Percentiles rank a stretch among this genome's conserved stretches.
Conservation (phyloP, 2,329 filamentous ascomycete genomes). For the Colletotrichum falcatum region DNA sequence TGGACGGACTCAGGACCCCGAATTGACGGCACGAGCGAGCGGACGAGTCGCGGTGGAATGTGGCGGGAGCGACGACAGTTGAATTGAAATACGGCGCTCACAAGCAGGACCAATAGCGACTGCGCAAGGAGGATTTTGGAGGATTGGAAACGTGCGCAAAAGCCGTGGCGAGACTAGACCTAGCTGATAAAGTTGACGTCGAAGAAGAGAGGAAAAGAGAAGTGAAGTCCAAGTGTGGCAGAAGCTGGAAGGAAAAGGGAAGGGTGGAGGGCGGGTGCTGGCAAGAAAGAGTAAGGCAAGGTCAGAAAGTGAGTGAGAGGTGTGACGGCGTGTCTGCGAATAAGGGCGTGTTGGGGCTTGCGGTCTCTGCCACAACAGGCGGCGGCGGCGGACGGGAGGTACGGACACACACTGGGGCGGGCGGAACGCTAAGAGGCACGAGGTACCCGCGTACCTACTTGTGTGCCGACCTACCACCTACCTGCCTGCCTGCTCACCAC, state of each 20-base stretch:
- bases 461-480: too few species aligned
- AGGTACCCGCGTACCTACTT: constrained; percentile 2
- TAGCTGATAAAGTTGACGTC: constrained; percentile 25
- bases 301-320: constrained; percentile 33
- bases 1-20: constrained; percentile 36
- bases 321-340: constrained; percentile 24
- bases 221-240: constrained; percentile 40
- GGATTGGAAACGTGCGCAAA: constrained; percentile 18
- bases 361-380: constrained; percentile 31
- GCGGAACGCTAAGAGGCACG: constrained; percentile 1
- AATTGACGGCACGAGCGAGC: constrained; percentile 41
- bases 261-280: constrained; percentile 38
- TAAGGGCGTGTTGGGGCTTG: constrained; percentile 32
- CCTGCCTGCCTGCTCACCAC: not conserved
- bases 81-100: constrained; percentile 32
- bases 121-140: not conserved
- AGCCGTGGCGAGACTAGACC: constrained; percentile 4
- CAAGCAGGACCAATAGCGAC: constrained; percentile 10
- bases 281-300: constrained; percentile 24
- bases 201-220: constrained; percentile 31
- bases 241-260: constrained; percentile 40
- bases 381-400: constrained; percentile 26
- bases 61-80: constrained; percentile 29
- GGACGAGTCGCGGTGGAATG: constrained; percentile 39
- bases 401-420: constrained; percentile 27